A percentile compares a stretch with the other conserved stretches of the same genome.
These are phyloP conservation scores for Elsinoe necatrix DNA, from an alignment of 2,329 filamentous ascomycete genomes.

Conservation along the genomic window DNA sequence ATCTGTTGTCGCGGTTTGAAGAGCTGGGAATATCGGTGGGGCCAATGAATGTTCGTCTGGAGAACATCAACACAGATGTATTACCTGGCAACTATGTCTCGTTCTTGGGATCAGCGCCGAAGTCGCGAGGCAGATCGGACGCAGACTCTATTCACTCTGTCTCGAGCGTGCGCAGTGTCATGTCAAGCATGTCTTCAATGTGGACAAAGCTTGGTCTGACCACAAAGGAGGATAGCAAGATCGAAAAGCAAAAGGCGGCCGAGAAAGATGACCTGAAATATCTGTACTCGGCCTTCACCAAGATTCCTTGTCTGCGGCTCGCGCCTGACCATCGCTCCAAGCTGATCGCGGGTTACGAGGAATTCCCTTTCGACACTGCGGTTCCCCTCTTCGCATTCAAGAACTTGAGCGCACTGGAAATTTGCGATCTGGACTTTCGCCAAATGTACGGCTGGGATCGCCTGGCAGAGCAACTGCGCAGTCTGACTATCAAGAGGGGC, in stretches of 20 bases:
- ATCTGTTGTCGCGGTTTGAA: slow-evolving; percentile 89
- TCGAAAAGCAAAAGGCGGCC: slow-evolving; percentile 81
- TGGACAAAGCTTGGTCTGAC: slow-evolving; percentile 85
- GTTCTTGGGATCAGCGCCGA: slow-evolving; percentile 76
- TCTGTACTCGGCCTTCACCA: slow-evolving; percentile 95
- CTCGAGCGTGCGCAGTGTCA: slow-evolving; percentile 91
- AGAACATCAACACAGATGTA: slow-evolving; percentile 84
- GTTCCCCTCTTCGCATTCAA: slow-evolving; percentile 97
- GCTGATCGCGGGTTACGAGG: slow-evolving; percentile 86
- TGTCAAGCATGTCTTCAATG: slow-evolving; percentile 90
- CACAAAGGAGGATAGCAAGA: slow-evolving; percentile 64
- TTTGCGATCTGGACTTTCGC: slow-evolving; percentile 90
- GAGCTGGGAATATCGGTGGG: slow-evolving; percentile 84
- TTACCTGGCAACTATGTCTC: slow-evolving; percentile 91
- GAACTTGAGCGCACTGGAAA: slow-evolving; percentile 86
- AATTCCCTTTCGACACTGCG: slow-evolving; percentile 95
- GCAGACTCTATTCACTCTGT: slow-evolving; percentile 89
- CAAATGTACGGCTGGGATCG: slow-evolving; percentile 98
- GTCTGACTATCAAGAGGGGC: slow-evolving; percentile 78
- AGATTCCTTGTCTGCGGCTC: slow-evolving; percentile 84
- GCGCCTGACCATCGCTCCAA: slow-evolving; percentile 89
- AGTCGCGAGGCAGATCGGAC: slow-evolving; percentile 70
- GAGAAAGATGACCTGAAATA: slow-evolving; percentile 86
- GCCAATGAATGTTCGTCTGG: slow-evolving; percentile 89
- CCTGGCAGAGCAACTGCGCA: slow-evolving; percentile 82